Percentiles rank a stretch among this genome's conserved stretches.
Evolutionary conservation across 2,329 filamentous ascomycete genomes (phyloP).

Genomic region (Talaromyces sp.): DNA sequence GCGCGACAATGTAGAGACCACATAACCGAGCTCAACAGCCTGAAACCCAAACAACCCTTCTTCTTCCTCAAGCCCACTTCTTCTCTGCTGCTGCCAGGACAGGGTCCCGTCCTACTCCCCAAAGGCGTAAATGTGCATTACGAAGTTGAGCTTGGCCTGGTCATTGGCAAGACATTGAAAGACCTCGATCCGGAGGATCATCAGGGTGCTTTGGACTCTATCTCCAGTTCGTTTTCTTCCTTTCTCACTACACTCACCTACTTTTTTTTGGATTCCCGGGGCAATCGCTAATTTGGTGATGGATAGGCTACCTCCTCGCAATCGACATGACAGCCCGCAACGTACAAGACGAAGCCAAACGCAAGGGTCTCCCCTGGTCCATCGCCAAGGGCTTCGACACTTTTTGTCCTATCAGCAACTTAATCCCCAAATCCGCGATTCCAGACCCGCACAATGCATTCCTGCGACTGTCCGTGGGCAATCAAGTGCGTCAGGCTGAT

Average conservation of each 20-base stretch:
- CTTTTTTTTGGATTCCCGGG: background rate
- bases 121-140: slow-evolving; percentile 84
- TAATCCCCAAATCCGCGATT: slow-evolving; percentile 76
- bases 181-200: slow-evolving; percentile 74
- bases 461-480: slow-evolving; percentile 81
- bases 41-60: slow-evolving; percentile 88
- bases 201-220: slow-evolving; percentile 73
- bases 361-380: slow-evolving; percentile 91
- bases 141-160: slow-evolving; percentile 87
- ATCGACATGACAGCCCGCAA: slow-evolving; percentile 99
- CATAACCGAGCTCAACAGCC: slow-evolving; percentile 84
- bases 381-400: slow-evolving; percentile 98
- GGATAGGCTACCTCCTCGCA: slow-evolving; percentile 73
- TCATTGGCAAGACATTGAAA: slow-evolving; percentile 77
- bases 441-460: slow-evolving; percentile 84
- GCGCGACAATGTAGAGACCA: slow-evolving; percentile 64
- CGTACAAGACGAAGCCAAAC: slow-evolving; percentile 93
- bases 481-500: slow-evolving; percentile 73
- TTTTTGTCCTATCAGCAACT: slow-evolving; percentile 80
- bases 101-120: slow-evolving; percentile 77
- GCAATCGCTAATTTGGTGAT: background rate
- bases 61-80: slow-evolving; percentile 97
- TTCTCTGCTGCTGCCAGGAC: slow-evolving; percentile 74
- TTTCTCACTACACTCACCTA: background rate
- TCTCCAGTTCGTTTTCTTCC: slow-evolving; percentile 60